Percentiles rank a stretch among this genome's conserved stretches.
phyloP scores from a whole-genome alignment of 140 eudicot genomes.

The Senecio squalidus region DNA sequence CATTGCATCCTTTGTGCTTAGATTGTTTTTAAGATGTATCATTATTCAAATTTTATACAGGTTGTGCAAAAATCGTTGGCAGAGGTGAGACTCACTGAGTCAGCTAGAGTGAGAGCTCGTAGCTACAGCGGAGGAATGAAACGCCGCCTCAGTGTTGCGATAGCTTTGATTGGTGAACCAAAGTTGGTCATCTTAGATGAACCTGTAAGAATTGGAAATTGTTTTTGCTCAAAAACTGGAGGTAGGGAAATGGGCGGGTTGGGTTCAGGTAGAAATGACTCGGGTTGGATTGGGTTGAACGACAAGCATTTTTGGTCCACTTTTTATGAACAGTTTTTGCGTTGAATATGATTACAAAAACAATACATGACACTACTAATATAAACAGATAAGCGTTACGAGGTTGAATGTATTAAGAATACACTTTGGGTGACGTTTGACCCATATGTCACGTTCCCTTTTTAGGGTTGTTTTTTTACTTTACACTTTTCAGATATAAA shows the following conservation, averaged over 20 bases:
- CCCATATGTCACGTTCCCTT: neutral
- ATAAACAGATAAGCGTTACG: neutral
- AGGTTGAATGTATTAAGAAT: neutral
- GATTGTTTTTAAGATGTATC: neutral
- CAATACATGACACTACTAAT: neutral
- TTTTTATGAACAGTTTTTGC: neutral
- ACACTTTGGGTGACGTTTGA: neutral
- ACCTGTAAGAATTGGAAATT: slow-evolving; percentile 44
- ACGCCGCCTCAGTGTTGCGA: slow-evolving; percentile 97
- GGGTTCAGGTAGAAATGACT: neutral
- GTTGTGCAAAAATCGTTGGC: slow-evolving; percentile 60
- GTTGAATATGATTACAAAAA: neutral
- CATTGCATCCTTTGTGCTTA: neutral
- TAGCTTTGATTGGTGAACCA: slow-evolving; percentile 93
- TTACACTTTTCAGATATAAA: neutral
- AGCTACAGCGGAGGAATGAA: slow-evolving; percentile 99
- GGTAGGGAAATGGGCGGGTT: neutral
- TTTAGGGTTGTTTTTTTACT: neutral
- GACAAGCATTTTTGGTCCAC: neutral
- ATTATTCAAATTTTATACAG: slow-evolving; percentile 29
- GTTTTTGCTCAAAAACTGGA: slow-evolving; percentile 2
- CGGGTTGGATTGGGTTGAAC: neutral
- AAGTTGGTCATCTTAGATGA: slow-evolving; percentile 89
- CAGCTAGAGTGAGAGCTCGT: slow-evolving; percentile 78
- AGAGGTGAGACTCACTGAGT: slow-evolving; percentile 72